Evolutionary conservation across 352 stramenopile genomes (phyloP).

Genomic region (Elongisporangium anandrum): DNA sequence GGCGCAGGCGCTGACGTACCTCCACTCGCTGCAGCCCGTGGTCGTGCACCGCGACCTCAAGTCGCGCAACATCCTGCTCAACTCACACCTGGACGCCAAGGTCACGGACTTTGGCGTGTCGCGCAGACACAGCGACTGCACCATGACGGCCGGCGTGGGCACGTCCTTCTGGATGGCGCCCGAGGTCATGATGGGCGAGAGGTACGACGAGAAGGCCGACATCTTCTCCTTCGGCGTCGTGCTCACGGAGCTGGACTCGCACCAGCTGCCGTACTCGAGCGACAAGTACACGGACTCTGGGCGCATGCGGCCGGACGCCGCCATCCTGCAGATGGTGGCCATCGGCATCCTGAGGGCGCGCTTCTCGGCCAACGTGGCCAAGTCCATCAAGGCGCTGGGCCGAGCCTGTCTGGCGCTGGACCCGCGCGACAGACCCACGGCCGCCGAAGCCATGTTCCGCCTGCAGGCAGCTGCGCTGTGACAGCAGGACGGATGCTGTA

Average conservation of each 20-base stretch:
- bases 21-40: conserved; percentile 32
- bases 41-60: conserved; percentile 49
- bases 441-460: conserved; percentile 11
- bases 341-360: conserved; percentile 24
- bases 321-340: conserved; percentile 27
- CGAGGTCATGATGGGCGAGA: conserved; percentile 39
- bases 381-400: conserved; percentile 20
- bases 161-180: conserved; percentile 41
- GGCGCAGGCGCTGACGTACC: conserved; percentile 29
- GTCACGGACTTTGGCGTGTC: conserved; percentile 50
- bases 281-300: conserved; percentile 14
- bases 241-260: conserved; percentile 36
- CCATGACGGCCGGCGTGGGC: conserved; percentile 29
- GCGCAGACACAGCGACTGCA: conserved; percentile 20
- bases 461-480: not conserved
- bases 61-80: conserved; percentile 48
- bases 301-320: not conserved
- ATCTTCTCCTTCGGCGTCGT: conserved; percentile 52
- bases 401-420: conserved; percentile 31
- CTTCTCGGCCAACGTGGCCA: conserved; percentile 24
- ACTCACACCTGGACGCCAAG: conserved; percentile 20
- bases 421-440: conserved; percentile 22
- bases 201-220: conserved; percentile 33
- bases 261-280: conserved; percentile 23
- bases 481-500: not conserved